Conservation (phyloP, 2,329 filamentous ascomycete genomes). For the Arthroderma sp. region DNA sequence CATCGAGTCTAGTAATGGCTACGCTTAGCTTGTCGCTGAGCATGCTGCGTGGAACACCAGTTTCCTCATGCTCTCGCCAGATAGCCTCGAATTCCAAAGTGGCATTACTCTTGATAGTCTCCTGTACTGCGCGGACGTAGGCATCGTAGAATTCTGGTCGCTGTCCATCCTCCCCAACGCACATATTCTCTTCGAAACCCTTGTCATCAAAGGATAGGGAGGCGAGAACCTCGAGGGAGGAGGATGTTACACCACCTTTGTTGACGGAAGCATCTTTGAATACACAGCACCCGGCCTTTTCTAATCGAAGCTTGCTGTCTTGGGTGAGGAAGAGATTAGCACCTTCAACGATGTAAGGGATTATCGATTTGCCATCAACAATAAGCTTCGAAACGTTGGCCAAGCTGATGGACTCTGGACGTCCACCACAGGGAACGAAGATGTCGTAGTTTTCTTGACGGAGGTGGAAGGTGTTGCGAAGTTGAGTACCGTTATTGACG, state of each 20-base stretch:
- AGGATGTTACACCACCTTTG: slow-evolving; percentile 96
- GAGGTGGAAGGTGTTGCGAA: slow-evolving; percentile 96
- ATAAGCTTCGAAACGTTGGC: slow-evolving; percentile 79
- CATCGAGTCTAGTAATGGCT: slow-evolving; percentile 91
- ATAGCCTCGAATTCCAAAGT: slow-evolving; percentile 93
- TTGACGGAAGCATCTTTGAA: slow-evolving; percentile 98
- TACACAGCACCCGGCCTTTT: slow-evolving; percentile 85
- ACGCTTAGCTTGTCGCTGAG: slow-evolving; percentile 81
- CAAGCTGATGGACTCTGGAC: slow-evolving; percentile 91
- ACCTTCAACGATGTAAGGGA: slow-evolving; percentile 94
- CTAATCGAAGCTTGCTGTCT: slow-evolving; percentile 87
- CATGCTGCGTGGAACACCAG: slow-evolving; percentile 65
- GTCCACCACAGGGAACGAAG: slow-evolving; percentile 92
- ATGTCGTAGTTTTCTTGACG: slow-evolving; percentile 64
- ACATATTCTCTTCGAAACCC: slow-evolving; percentile 88
- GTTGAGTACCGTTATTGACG: slow-evolving; percentile 79
- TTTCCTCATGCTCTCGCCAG: slow-evolving; percentile 84
- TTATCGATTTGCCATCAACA: slow-evolving; percentile 68
- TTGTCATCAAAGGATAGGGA: slow-evolving; percentile 87
- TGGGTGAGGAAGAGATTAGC: slow-evolving; percentile 98
- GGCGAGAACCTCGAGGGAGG: slow-evolving; percentile 88
- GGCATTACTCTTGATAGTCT: slow-evolving; percentile 81
- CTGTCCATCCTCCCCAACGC: slow-evolving; percentile 60
- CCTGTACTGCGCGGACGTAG: slow-evolving; percentile 86
- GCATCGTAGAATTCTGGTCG: slow-evolving; percentile 82